These are phyloP conservation scores for Amanita fuliginea DNA, from an alignment of 768 basidiomycete species.

Conservation along the genomic window DNA sequence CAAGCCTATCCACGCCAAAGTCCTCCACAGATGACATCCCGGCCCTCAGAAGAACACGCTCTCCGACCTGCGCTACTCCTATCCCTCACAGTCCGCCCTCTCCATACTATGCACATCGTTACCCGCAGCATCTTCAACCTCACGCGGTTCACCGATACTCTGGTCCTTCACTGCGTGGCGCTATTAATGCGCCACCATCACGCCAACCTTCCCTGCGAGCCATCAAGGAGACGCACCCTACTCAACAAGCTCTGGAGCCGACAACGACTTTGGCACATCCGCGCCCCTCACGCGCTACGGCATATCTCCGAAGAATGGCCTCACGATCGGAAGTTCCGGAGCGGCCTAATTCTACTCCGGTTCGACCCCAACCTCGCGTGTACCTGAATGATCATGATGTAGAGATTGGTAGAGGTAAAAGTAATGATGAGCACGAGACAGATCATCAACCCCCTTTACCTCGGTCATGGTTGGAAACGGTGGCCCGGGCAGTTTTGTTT, in stretches of 20 bases:
- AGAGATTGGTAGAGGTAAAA: slow-evolving; percentile 8
- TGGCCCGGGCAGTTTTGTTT: slow-evolving; percentile 54
- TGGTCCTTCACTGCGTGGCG: not conserved
- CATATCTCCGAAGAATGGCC: slow-evolving; percentile 67
- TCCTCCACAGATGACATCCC: slow-evolving; percentile 1
- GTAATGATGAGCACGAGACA: slow-evolving; percentile 20
- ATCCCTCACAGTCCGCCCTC: not conserved
- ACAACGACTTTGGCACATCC: slow-evolving; percentile 19
- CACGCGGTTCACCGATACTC: slow-evolving; percentile 3
- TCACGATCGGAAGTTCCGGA: slow-evolving; percentile 36
- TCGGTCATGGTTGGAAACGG: slow-evolving; percentile 57
- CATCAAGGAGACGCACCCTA: not conserved
- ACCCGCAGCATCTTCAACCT: not conserved
- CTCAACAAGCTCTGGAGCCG: not conserved
- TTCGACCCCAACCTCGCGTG: slow-evolving; percentile 12
- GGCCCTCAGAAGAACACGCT: not conserved
- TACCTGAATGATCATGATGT: slow-evolving; percentile 20
- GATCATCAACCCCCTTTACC: slow-evolving; percentile 44
- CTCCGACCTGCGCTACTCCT: slow-evolving; percentile 1
- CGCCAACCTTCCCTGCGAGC: not conserved
- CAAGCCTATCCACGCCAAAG: not conserved
- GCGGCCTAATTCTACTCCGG: slow-evolving; percentile 23
- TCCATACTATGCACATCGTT: not conserved
- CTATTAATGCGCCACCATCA: not conserved
- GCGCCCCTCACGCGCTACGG: slow-evolving; percentile 43